Base-by-base conservation (phyloP, 2,329 filamentous ascomycete species). In the Massarina eburnea region DNA sequence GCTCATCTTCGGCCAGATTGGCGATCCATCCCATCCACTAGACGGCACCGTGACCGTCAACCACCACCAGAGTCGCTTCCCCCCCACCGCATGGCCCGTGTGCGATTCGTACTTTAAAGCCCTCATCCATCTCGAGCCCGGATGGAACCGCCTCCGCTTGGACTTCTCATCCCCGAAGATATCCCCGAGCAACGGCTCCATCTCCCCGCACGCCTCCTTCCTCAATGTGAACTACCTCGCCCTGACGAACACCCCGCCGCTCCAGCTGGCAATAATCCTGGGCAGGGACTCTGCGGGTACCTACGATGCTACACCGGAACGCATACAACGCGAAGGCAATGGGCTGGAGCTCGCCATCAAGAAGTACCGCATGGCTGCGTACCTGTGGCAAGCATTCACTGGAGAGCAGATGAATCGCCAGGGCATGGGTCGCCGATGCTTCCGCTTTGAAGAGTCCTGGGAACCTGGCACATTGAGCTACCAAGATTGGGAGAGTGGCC, bases 341-440 rank as follows among this genome's bases (percentile, higher is more conserved):
- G 81, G 80, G 1, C 66, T 97, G 27, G 85, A 91, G 9, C 83
- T 82, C 7, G 94, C 94, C 0, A 80, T 95, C 41, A 83, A 82
- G 61, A 99, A 99, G 67, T 96, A 94, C 67, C 83, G 91, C 52
- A 96, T 95, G 88, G 87, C 91, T 15, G 92, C 90, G 19, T 96
- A 97, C 66, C 77, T 97, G 12, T 97, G 94, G 91, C 94, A 99
- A 68, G 90, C 91, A 7, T 97, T 95, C 62, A 97, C 92, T 0
- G 90, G 89, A 6, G 94, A 99, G 68, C 91, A 97, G 67, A 97
- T 97, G 92, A 87, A 83, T 68, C 85, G 90, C 52, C 88, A 96
- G 66, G 88, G 86, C 49, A 83, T 97, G 56, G 91, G 91, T 8
- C 82, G 92, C 47, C 84, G 92, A 46, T 85, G 83, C 42, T 97